Base-by-base conservation (phyloP, 202 grass and related monocot species). In the Alloteropsis angusta region DNA sequence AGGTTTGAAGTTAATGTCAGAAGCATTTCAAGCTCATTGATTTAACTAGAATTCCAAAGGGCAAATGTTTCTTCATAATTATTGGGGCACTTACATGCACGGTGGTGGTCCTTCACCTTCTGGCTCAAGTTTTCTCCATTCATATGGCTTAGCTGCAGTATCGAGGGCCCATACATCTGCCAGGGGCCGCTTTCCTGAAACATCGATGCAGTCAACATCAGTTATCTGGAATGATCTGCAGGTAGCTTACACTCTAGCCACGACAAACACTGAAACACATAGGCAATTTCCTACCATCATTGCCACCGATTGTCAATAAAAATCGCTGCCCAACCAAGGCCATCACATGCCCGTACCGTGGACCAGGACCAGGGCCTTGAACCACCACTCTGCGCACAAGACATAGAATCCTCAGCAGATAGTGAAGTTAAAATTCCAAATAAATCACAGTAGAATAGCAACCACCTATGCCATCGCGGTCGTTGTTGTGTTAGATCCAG, bases 271-370 rank as follows among this genome's bases (percentile, higher is more conserved):
- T 26, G 11, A 58, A 58, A 58, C 21, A 49, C 22, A 48, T 43
- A 37, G 58, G 38, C n/a, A 72, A 66, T 59, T 44, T 34, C 82
- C 39, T 91, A 99, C 92, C 92, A 84, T 98, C 96, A 89, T 98
- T 98, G 83, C 96, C 96, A 86, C 96, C 92, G 64, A 98, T 93
- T 48, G 91, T 85, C 75, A 98, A 87, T 68, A 98, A 81, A 83
- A 95, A 98, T 79, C 95, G 86, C 86, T 98, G 92, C 60, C 95
- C 95, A 54, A 98, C 95, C 80, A 98, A 95, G 34, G 95, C 89
- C 95, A 98, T 98, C 78, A 93, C 95, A 92, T 98, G 95, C n/a
- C 95, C 95, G 22, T 98, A 98, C 60, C 95, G 75, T 66, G 95
- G 87, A 73, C 95, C 95, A 76, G 95, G 95, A 75, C 95, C 95